Evolutionary conservation across 1,139 yeast species (phyloP).

Genomic region (Yamadazyma pseudoaaseri): DNA sequence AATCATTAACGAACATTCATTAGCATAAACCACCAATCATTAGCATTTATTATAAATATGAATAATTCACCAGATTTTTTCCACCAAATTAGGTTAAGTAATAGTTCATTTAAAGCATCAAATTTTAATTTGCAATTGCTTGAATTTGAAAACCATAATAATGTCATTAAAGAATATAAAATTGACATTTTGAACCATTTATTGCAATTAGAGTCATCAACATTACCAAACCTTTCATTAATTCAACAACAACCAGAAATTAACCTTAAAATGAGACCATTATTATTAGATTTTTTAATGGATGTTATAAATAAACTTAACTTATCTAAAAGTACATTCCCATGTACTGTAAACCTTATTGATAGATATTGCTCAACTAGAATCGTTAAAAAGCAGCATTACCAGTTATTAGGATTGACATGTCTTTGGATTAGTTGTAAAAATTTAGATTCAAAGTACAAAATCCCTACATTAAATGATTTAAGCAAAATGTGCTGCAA

Average conservation of each 20-base stretch:
- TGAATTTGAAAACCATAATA: conserved; percentile 44
- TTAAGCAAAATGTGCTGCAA: conserved; percentile 63
- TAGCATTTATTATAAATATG: conserved; percentile 8
- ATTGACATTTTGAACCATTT: conserved; percentile 41
- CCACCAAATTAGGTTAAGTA: conserved; percentile 34
- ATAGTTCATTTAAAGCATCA: conserved; percentile 33
- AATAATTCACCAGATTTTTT: conserved; percentile 35
- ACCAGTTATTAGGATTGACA: conserved; percentile 67
- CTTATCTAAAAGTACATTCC: conserved; percentile 52
- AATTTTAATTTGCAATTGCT: conserved; percentile 33
- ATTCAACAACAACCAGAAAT: conserved; percentile 54
- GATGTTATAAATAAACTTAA: conserved; percentile 51
- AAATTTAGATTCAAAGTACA: conserved; percentile 66
- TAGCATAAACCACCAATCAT: conserved; percentile 2
- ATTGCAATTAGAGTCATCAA: conserved; percentile 30
- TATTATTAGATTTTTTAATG: conserved; percentile 51
- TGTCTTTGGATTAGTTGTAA: conserved; percentile 76
- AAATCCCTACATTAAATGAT: conserved; percentile 58
- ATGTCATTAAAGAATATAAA: conserved; percentile 39
- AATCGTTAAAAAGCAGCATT: conserved; percentile 54
- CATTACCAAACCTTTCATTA: conserved; percentile 37
- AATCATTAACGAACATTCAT: conserved; percentile 3
- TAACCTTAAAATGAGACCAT: conserved; percentile 48
- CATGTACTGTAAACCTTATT: conserved; percentile 51
- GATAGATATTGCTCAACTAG: conserved; percentile 53